Evolutionary conservation across 2,329 filamentous ascomycete genomes (phyloP).

Genomic region (Cladosporium sp.): DNA sequence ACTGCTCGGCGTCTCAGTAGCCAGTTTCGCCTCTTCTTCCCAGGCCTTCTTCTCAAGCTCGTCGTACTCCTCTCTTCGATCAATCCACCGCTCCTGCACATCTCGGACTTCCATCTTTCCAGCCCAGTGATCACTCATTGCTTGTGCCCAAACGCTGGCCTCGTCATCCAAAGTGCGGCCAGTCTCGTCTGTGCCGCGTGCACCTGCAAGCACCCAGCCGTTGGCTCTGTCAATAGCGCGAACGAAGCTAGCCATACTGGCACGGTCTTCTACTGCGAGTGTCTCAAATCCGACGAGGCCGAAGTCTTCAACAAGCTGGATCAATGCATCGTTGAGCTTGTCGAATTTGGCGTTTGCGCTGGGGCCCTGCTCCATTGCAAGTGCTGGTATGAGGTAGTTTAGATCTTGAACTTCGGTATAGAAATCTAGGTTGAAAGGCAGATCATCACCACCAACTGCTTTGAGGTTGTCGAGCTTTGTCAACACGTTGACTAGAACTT

Average conservation of each 20-base stretch:
- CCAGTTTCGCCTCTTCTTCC: conserved; percentile 67
- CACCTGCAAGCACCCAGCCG: conserved; percentile 88
- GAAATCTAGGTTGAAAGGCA: conserved; percentile 94
- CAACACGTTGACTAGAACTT: conserved; percentile 73
- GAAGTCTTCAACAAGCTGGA: conserved; percentile 85
- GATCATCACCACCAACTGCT: conserved; percentile 68
- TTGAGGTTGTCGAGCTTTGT: conserved; percentile 96
- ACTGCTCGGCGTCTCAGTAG: conserved; percentile 34
- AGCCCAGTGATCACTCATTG: conserved; percentile 71
- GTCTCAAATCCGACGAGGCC: conserved; percentile 90
- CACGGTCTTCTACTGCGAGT: conserved; percentile 92
- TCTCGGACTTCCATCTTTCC: conserved; percentile 79
- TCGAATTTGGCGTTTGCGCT: conserved; percentile 64
- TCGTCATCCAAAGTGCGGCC: conserved; percentile 37
- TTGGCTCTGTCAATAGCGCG: conserved; percentile 87
- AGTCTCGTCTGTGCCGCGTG: conserved; percentile 83
- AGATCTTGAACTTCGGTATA: conserved; percentile 98
- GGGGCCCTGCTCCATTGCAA: conserved; percentile 70
- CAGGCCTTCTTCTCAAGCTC: conserved; percentile 72
- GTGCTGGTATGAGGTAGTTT: conserved; percentile 75
- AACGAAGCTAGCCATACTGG: conserved; percentile 91
- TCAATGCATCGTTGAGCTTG: conserved; percentile 81
- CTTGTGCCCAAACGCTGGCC: conserved; percentile 86
- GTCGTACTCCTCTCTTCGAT: conserved; percentile 85
- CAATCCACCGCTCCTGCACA: conserved; percentile 94